Percentiles rank a stretch among this genome's conserved stretches.
Evolutionary conservation across 2,329 filamentous ascomycete genomes (phyloP).

Genomic region (Aplosporella prunicola): DNA sequence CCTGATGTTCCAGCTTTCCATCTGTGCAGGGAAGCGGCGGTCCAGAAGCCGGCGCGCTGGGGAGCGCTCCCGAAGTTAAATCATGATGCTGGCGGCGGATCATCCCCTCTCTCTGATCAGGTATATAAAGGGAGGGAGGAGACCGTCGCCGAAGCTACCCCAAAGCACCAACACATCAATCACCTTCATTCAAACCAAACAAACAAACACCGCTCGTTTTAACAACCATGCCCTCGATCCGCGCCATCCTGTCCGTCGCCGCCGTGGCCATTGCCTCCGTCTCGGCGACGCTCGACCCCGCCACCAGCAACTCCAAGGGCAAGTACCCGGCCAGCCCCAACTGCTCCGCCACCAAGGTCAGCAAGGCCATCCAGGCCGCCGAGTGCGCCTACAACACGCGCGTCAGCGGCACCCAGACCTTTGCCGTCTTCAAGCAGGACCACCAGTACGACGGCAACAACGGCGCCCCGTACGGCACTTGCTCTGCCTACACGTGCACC

Average conservation of each 20-base stretch:
- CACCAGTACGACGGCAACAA: conserved; percentile 36
- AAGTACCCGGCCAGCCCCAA: conserved; percentile 20
- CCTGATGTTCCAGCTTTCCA: too few species aligned
- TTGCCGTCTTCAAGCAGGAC: conserved; percentile 33
- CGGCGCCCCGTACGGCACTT: conserved; percentile 39
- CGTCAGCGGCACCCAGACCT: conserved; percentile 27
- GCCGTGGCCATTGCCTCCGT: conserved; percentile 11
- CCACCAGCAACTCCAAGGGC: conserved; percentile 30
- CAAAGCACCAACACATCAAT: too few species aligned
- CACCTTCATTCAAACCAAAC: too few species aligned
- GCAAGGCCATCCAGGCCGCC: conserved; percentile 32
- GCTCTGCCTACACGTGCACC: conserved; percentile 5
- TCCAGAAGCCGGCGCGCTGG: too few species aligned
- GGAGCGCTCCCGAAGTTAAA: too few species aligned
- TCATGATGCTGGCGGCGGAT: too few species aligned
- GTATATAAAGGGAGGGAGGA: too few species aligned
- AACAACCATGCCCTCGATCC: too few species aligned
- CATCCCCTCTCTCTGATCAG: too few species aligned
- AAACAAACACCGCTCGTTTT: too few species aligned
- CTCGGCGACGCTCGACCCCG: conserved; percentile 27
- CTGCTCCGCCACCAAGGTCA: conserved; percentile 20
- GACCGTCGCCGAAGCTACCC: too few species aligned
- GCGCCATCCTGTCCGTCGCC: conserved; percentile 13
- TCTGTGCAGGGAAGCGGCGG: too few species aligned
- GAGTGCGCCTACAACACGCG: conserved; percentile 36